Percentiles rank a stretch among this genome's conserved stretches.
phyloP scores from a whole-genome alignment of 176 grass and related monocot species.

The Cenchrus americanus region DNA sequence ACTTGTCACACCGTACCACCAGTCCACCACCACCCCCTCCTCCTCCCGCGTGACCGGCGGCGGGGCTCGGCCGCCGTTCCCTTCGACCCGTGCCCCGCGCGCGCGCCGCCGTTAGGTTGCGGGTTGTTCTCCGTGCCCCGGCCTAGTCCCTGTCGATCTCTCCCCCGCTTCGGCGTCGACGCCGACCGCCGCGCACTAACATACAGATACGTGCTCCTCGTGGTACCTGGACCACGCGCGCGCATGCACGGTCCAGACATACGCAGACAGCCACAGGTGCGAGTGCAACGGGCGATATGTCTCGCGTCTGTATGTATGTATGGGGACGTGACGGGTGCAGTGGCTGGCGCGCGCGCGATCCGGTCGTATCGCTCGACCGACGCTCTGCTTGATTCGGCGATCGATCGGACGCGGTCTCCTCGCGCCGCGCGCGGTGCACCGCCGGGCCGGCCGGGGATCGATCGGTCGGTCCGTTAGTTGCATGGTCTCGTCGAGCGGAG shows the following conservation, averaged over 20 bases:
- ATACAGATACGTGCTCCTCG: not conserved
- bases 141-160: not conserved
- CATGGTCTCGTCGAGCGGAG: not conserved
- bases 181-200: slow-evolving; percentile 16
- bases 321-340: not conserved
- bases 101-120: slow-evolving; percentile 38
- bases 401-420: not conserved
- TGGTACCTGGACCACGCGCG: not conserved
- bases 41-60: not conserved
- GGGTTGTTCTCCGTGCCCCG: slow-evolving; percentile 29
- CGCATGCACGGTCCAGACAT: not conserved
- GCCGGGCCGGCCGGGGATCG: not conserved
- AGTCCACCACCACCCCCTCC: not conserved
- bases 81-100: not conserved
- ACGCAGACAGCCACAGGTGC: not conserved
- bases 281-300: not conserved
- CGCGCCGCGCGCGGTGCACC: not conserved
- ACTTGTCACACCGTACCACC: slow-evolving; percentile 41
- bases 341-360: slow-evolving; percentile 23
- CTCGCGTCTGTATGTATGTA: not conserved
- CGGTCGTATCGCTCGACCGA: not conserved
- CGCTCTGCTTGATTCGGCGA: not conserved
- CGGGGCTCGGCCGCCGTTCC: too few species aligned
- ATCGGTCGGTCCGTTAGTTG: not conserved
- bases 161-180: slow-evolving; percentile 7